A percentile compares a stretch with the other conserved stretches of the same genome.
Evolutionary conservation across 2,329 filamentous ascomycete species (phyloP).

Genomic region (Sporothrix brunneoviolacea): DNA sequence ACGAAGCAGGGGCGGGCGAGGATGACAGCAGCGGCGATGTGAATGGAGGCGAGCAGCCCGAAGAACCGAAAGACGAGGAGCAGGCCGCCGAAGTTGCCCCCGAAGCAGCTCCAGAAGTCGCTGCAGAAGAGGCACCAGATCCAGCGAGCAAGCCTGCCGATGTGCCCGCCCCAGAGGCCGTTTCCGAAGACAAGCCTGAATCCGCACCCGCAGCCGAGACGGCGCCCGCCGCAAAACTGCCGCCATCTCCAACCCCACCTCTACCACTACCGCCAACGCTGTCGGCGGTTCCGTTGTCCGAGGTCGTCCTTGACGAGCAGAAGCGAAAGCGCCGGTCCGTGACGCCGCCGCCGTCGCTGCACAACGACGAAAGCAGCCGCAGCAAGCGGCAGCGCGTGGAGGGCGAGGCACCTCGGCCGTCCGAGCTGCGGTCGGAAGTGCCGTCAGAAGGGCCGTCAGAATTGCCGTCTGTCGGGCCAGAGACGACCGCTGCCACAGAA

Average conservation of each 20-base stretch:
- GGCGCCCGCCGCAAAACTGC: neutral
- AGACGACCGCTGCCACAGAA: neutral
- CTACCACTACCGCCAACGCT: neutral
- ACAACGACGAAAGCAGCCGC: slow-evolving; percentile 22
- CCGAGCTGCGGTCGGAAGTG: neutral
- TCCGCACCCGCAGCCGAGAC: neutral
- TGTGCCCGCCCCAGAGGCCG: too few relatives aligned
- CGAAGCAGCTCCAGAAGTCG: neutral
- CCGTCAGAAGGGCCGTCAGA: neutral
- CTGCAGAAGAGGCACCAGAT: slow-evolving; percentile 14
- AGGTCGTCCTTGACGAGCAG: slow-evolving; percentile 28
- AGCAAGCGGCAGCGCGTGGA: slow-evolving; percentile 34
- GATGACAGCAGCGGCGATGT: slow-evolving; percentile 2
- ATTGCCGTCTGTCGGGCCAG: neutral
- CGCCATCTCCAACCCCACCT: neutral
- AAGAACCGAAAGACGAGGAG: neutral
- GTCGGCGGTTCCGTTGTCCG: slow-evolving; percentile 5
- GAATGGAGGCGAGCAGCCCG: neutral
- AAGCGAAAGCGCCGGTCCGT: slow-evolving; percentile 63
- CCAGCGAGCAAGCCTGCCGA: neutral
- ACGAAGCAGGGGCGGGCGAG: neutral
- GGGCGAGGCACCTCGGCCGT: too few relatives aligned
- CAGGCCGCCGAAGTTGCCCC: neutral
- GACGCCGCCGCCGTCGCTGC: slow-evolving; percentile 46
- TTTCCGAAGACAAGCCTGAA: too few relatives aligned